Base-by-base conservation (phyloP, 2,329 filamentous ascomycete species). In the Arachnomyces sp. region DNA sequence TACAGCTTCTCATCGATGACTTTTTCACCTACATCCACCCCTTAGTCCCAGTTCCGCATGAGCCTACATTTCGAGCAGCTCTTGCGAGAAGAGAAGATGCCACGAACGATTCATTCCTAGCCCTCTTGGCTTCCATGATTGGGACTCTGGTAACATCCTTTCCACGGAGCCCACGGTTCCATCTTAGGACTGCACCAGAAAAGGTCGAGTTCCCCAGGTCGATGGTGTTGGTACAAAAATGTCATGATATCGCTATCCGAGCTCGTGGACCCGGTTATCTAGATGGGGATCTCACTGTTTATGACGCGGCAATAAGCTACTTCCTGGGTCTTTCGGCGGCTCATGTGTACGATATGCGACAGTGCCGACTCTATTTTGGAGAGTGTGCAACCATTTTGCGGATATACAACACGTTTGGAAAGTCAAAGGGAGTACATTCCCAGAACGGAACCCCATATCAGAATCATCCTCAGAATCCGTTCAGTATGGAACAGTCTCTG, bases 21-120 rank as follows among this genome's bases (percentile, higher is more conserved):
- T 71, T 62, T 40, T 71, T 71, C 40, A 66, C 61, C 6, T 69
- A 68, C 44, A 70, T 71, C 29, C 67, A 71, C 45, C 67, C 67
- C 11, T 47, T 71, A 36, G 59, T 68, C 11, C 67, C 67, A 4
- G 41, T 71, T 17, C 67, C 67, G 4, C 67, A 71, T 49, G 67
- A 71, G 38, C 65, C 64, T 13, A 65, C 63, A 15, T 71, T 69
- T 40, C 61, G 67, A 34, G 59, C 59, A 36, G 62, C 65, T 1
- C 62, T 70, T 44, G 61, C 61, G 33, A 55, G 57, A 25, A 55
- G 67, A 36, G 62, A 69, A 47, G 67, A 70, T 52, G 42, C 56
- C 13, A 62, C 54, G 11, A 65, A 63, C 44, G 51, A 52, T 12
- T 67, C 57, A 7, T 70, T 69, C 43, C 47, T 71, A 37, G 64